Base-by-base conservation (phyloP, 2,329 filamentous ascomycete species). In the Myriosclerotinia curreyana region DNA sequence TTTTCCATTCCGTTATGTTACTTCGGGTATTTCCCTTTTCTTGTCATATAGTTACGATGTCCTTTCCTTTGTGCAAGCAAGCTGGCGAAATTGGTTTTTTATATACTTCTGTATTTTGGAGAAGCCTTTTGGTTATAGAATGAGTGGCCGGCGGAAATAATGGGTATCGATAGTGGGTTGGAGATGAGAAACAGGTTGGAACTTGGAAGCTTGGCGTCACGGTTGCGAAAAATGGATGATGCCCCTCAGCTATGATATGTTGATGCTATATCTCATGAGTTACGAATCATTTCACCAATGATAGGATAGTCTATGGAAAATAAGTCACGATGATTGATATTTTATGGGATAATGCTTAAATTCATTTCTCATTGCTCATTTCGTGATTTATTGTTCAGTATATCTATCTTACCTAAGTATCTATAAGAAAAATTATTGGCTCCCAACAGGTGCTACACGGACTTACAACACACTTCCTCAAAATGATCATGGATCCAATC, bases 281-380 rank as follows among this genome's bases (percentile, higher is more conserved):
- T 48, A 58, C n/a, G 55, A 59, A 59, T 55, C n/a, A 59, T 59
- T 20, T 25, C 55, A 48, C 15, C 17, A 36, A 59, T 36, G n/a
- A 25, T 34, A 12, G 14, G 31, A 48, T 36, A 36, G 17, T 36
- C 28, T 36, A 34, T 22, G 44, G 31, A 25, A 46, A 59, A 20
- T 25, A 25, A 14, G 8, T 12, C 14, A 7, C 14, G 25, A 58
- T 48, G 20, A 22, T 36, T 48, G 42, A 22, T 48, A 14, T 58
- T 25, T 5, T 22, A 22, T 6, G n/a, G 20, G n/a, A 7, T 36
- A 22, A 53, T 22, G 20, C 6, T 36, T 22, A 7, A 38, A n/a
- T n/a, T n/a, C n/a, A n/a, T n/a, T n/a, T n/a, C 38, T 53, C 11
- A 15, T 53, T 36, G 8, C 46, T 28, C 22, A 15, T 14, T 28